A percentile compares a stretch with the other conserved stretches of the same genome.
Conservation (phyloP, 306 rosid genomes). For the Begonia loranthoides region DNA sequence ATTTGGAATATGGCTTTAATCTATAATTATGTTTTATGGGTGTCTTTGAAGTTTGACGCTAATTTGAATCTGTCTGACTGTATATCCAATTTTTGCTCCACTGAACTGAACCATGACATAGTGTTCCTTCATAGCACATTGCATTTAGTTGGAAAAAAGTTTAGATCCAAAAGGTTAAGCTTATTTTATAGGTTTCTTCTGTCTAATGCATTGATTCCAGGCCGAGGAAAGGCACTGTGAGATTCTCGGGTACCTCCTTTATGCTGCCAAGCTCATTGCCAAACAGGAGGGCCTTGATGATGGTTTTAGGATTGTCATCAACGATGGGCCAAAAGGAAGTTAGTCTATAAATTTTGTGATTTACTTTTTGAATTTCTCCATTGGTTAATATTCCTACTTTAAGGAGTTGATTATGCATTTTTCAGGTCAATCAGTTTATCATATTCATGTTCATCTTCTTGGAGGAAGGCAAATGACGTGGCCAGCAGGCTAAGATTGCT, state of each 20-base stretch:
- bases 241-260: slow-evolving; percentile 81
- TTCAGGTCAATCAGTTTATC: slow-evolving; percentile 92
- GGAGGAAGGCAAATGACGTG: slow-evolving; percentile 95
- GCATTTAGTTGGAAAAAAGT: too few relatives aligned
- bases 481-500: slow-evolving; percentile 67
- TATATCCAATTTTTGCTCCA: too few relatives aligned
- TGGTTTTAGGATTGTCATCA: slow-evolving; percentile 78
- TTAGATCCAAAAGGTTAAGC: too few relatives aligned
- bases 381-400: too few relatives aligned
- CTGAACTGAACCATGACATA: too few relatives aligned
- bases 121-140: too few relatives aligned
- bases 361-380: too few relatives aligned
- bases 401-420: neutral
- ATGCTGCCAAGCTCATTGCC: slow-evolving; percentile 75
- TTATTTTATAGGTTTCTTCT: too few relatives aligned
- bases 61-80: too few relatives aligned
- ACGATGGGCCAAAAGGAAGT: slow-evolving; percentile 86
- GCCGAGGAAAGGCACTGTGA: slow-evolving; percentile 87
- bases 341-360: slow-evolving; percentile 10
- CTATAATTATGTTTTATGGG: too few relatives aligned
- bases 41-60: too few relatives aligned
- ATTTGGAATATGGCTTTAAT: too few relatives aligned
- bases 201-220: slow-evolving; percentile 15
- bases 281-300: slow-evolving; percentile 86
- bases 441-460: slow-evolving; percentile 76